Percentiles rank a stretch among this genome's conserved stretches.
phyloP scores from a whole-genome alignment of 805 yeast genomes.

The Myxozyma melibiosi region DNA sequence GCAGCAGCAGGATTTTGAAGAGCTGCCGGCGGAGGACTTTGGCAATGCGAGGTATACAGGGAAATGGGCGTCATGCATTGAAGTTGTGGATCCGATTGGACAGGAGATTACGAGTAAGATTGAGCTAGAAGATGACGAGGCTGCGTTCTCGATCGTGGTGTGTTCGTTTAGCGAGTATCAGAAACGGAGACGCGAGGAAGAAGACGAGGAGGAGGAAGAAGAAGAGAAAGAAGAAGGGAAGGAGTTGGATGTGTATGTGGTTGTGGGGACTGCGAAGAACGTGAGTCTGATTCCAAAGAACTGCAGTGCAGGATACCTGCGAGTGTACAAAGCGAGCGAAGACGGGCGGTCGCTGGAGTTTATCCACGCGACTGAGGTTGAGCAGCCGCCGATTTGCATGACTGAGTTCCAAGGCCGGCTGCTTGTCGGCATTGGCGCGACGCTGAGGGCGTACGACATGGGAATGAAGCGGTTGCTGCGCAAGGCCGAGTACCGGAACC shows the following conservation, averaged over 20 bases:
- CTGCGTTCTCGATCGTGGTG: slow-evolving; percentile 47
- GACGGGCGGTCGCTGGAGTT: slow-evolving; percentile 49
- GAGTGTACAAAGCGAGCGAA: slow-evolving; percentile 39
- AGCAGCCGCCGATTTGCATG: slow-evolving; percentile 53
- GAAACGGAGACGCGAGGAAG: slow-evolving; percentile 10
- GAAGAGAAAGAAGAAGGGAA: slow-evolving; percentile 26
- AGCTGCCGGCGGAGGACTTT: slow-evolving; percentile 48
- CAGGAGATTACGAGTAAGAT: slow-evolving; percentile 47
- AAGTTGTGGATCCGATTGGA: slow-evolving; percentile 45
- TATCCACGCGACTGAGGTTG: slow-evolving; percentile 63
- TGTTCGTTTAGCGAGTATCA: slow-evolving; percentile 38
- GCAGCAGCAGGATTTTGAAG: slow-evolving; percentile 41
- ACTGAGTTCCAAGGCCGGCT: slow-evolving; percentile 60
- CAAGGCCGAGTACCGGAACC: slow-evolving; percentile 56
- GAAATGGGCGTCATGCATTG: slow-evolving; percentile 58
- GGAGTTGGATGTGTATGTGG: slow-evolving; percentile 31
- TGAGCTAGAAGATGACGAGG: slow-evolving; percentile 50
- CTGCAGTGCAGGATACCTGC: slow-evolving; percentile 36
- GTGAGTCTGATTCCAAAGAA: slow-evolving; percentile 35
- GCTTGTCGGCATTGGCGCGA: slow-evolving; percentile 58
- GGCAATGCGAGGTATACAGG: slow-evolving; percentile 44
- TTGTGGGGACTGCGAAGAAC: slow-evolving; percentile 40
- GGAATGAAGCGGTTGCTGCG: slow-evolving; percentile 80
- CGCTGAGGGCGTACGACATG: slow-evolving; percentile 63
- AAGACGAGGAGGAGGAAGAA: slow-evolving; percentile 15